Conservation (phyloP, 1,139 yeast genomes). For the Taiozyma onychis region DNA sequence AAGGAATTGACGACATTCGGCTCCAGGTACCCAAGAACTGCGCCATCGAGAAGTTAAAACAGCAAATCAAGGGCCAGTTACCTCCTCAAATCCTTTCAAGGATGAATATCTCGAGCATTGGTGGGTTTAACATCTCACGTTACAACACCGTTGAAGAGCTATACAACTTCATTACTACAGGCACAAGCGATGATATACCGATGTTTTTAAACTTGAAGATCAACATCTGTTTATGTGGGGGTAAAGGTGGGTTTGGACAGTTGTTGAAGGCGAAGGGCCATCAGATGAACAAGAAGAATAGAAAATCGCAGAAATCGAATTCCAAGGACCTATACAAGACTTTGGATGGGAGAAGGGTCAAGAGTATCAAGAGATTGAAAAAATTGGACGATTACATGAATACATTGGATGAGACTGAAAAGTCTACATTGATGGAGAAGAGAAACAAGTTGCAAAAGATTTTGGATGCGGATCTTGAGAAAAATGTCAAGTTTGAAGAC, state of each 20-base stretch:
- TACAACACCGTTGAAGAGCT: conserved; percentile 12
- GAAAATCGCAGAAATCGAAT: conserved; percentile 18
- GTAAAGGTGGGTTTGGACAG: conserved; percentile 48
- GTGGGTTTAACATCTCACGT: conserved; percentile 19
- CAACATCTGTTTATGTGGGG: conserved; percentile 35
- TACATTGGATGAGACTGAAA: conserved; percentile 21
- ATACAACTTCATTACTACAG: conserved; percentile 1
- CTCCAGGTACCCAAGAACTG: conserved; percentile 6
- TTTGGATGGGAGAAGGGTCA: conserved; percentile 33
- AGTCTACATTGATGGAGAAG: conserved; percentile 25
- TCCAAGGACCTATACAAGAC: conserved; percentile 30
- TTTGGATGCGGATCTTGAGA: conserved; percentile 19
- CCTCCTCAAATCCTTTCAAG: conserved; percentile 19
- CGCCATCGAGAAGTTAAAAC: conserved; percentile 9
- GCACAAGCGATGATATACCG: not conserved
- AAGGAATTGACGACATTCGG: conserved; percentile 19
- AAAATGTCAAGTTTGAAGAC: conserved; percentile 29
- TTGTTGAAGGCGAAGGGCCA: conserved; percentile 37
- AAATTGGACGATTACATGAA: conserved; percentile 30
- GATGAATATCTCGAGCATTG: conserved; percentile 17
- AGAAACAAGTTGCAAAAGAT: conserved; percentile 29
- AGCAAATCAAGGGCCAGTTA: conserved; percentile 8
- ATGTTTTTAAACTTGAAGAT: conserved; percentile 21
- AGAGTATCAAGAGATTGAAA: conserved; percentile 30
- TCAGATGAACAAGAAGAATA: conserved; percentile 27